Evolutionary conservation across 768 basidiomycete species (phyloP).

Genomic region (Lactarius indigo): DNA sequence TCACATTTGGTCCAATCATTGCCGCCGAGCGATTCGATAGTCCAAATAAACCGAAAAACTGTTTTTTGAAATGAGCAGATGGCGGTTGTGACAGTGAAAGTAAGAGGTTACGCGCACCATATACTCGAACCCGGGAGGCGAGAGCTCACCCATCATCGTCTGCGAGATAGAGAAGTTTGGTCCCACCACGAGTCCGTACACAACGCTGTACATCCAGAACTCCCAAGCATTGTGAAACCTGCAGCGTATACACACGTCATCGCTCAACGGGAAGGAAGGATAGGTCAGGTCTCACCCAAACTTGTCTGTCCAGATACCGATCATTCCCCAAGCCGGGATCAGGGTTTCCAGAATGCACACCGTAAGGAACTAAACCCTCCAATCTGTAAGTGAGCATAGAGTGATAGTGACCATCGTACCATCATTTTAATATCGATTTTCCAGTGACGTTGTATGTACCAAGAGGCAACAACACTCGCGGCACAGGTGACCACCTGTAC

Average conservation of each 20-base stretch:
- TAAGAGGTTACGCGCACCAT: slow-evolving; percentile 40
- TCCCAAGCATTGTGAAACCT: slow-evolving; percentile 79
- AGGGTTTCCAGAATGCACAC: slow-evolving; percentile 74
- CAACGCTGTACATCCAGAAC: slow-evolving; percentile 82
- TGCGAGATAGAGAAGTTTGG: slow-evolving; percentile 86
- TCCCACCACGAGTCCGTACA: slow-evolving; percentile 80
- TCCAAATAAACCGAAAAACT: slow-evolving; percentile 73
- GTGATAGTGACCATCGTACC: slow-evolving; percentile 32
- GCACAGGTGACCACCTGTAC: slow-evolving; percentile 75
- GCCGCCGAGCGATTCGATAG: slow-evolving; percentile 57
- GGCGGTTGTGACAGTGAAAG: neutral
- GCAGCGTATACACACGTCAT: neutral
- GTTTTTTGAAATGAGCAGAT: neutral
- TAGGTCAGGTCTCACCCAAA: slow-evolving; percentile 51
- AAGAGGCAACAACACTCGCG: slow-evolving; percentile 66
- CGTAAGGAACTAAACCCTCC: slow-evolving; percentile 53
- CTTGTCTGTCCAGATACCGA: slow-evolving; percentile 76
- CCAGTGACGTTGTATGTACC: slow-evolving; percentile 79
- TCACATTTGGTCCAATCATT: slow-evolving; percentile 83
- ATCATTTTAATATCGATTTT: slow-evolving; percentile 79
- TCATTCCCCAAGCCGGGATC: slow-evolving; percentile 84
- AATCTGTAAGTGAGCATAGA: neutral
- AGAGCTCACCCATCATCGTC: slow-evolving; percentile 87
- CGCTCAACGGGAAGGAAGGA: neutral
- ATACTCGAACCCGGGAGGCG: slow-evolving; percentile 84